Percentiles rank a stretch among this genome's conserved stretches.
These are phyloP conservation scores for Phytophthora sp. DNA, from an alignment of 352 stramenopile genomes.

Conservation along the genomic window DNA sequence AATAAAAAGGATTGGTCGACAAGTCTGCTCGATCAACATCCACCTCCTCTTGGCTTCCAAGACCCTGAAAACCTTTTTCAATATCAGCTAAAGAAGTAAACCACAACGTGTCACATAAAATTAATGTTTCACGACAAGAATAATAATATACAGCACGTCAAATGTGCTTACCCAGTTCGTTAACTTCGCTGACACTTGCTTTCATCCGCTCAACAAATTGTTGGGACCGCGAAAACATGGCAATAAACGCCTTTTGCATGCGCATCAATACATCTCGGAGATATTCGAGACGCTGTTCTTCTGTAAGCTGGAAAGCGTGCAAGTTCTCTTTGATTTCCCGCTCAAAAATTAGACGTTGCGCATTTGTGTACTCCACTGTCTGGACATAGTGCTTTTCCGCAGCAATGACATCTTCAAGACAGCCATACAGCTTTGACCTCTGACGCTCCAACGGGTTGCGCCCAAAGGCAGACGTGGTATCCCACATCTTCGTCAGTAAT, in stretches of 20 bases:
- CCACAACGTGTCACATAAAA: background rate
- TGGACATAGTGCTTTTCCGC: constrained; percentile 76
- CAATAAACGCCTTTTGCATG: constrained; percentile 62
- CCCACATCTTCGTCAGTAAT: constrained; percentile 84
- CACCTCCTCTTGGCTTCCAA: constrained; percentile 49
- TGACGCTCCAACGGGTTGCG: constrained; percentile 72
- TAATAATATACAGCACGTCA: background rate
- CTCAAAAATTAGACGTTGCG: constrained; percentile 67
- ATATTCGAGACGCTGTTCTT: constrained; percentile 85
- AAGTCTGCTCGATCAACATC: constrained; percentile 58
- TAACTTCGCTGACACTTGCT: constrained; percentile 52
- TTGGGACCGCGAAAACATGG: constrained; percentile 51
- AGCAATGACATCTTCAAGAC: constrained; percentile 71
- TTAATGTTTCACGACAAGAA: background rate
- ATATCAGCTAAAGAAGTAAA: constrained; percentile 65
- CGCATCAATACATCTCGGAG: constrained; percentile 78
- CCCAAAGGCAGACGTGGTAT: constrained; percentile 71
- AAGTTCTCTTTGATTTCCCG: constrained; percentile 81
- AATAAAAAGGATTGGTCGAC: constrained; percentile 64
- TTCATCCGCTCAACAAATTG: constrained; percentile 60
- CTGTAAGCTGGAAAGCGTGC: constrained; percentile 80
- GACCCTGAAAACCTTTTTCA: constrained; percentile 70
- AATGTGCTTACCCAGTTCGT: constrained; percentile 67
- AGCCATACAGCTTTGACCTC: constrained; percentile 60
- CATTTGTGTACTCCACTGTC: constrained; percentile 71